phyloP scores from a whole-genome alignment of 148 eudicot species.

The Chenopodium formosanum region DNA sequence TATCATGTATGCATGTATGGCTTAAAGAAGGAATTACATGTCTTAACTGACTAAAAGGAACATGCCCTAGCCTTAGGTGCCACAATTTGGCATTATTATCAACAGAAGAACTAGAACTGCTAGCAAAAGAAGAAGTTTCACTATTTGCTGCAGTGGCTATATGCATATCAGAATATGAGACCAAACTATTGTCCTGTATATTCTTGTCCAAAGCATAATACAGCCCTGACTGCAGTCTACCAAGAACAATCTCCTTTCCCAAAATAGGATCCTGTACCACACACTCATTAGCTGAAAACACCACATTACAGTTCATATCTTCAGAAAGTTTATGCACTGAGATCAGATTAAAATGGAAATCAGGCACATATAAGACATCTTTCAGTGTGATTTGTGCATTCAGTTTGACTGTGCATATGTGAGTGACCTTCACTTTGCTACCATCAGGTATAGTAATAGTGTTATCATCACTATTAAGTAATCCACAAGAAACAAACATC shows the following conservation, averaged over 20 bases:
- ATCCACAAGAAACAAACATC: accelerated
- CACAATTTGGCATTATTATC: neutral
- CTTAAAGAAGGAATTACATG: neutral
- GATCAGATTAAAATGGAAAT: neutral
- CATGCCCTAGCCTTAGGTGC: neutral
- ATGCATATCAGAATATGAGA: neutral
- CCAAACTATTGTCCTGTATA: neutral
- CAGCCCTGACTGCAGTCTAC: neutral
- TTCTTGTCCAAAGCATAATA: neutral
- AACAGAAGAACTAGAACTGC: too few species aligned
- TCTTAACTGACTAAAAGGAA: neutral
- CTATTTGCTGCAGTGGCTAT: neutral
- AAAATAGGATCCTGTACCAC: neutral
- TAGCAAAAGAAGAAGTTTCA: neutral
- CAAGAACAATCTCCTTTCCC: neutral
- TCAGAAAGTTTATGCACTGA: neutral
- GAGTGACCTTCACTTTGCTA: neutral
- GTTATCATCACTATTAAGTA: neutral
- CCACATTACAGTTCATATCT: neutral
- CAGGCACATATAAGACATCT: neutral
- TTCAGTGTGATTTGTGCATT: neutral
- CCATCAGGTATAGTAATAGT: neutral
- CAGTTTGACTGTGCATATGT: neutral
- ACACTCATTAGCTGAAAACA: neutral
- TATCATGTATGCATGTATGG: neutral